phyloP scores from a whole-genome alignment of 345 rosid genomes.

The Nasturtium officinale region DNA sequence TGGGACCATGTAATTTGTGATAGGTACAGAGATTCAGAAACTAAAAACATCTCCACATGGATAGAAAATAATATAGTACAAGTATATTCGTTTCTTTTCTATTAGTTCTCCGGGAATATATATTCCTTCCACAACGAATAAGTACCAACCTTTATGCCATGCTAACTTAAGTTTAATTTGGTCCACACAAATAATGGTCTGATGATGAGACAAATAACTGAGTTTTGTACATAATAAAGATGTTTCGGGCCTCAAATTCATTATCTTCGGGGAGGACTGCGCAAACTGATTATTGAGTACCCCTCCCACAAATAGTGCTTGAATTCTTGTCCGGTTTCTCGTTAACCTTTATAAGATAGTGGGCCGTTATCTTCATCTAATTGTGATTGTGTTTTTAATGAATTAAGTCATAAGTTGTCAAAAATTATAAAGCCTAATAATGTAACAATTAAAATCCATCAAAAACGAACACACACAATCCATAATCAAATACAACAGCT shows the following conservation, averaged over 20 bases:
- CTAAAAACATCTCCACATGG: slow-evolving; percentile 22
- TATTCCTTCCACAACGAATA: neutral
- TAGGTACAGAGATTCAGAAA: neutral
- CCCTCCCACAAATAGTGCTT: too few relatives aligned
- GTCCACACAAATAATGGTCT: neutral
- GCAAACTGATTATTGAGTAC: neutral
- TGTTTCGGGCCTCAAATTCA: neutral
- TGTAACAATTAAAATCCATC: too few relatives aligned
- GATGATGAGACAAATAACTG: neutral
- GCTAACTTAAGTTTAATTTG: neutral
- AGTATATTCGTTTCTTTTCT: neutral
- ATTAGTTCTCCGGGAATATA: neutral
- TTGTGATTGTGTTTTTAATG: too few relatives aligned
- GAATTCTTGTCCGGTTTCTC: too few relatives aligned
- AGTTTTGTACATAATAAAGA: neutral
- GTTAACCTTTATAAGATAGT: neutral
- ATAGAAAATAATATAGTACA: slow-evolving; percentile 4
- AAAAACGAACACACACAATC: too few relatives aligned
- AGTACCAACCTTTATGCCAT: too few relatives aligned
- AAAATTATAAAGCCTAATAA: too few relatives aligned
- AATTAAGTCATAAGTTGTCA: too few relatives aligned
- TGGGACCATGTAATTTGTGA: slow-evolving; percentile 22
- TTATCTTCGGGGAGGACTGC: neutral
- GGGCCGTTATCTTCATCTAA: neutral
- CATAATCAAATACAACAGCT: too few relatives aligned